phyloP scores from a whole-genome alignment of 768 basidiomycete species.

The Lactarius quietus region DNA sequence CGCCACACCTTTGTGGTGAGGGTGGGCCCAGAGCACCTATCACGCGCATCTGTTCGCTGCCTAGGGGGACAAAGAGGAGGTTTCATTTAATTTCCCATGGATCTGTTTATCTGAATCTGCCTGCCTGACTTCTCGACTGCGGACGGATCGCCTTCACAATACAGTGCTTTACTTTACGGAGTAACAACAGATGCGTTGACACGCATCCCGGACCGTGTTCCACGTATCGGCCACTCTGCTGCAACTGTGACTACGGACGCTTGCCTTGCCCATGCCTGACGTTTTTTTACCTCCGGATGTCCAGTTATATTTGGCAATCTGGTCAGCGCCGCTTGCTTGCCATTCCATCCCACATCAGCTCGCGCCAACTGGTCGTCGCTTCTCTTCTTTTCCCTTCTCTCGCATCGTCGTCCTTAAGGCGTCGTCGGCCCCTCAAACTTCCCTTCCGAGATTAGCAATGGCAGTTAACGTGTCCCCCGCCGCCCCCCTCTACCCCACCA shows the following conservation, averaged over 20 bases:
- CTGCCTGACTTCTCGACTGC: neutral
- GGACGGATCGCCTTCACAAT: neutral
- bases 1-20: neutral
- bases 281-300: slow-evolving; percentile 8
- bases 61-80: neutral
- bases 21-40: slow-evolving; percentile 1
- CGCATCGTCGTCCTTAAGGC: neutral
- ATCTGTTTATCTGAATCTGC: neutral
- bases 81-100: neutral
- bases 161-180: neutral
- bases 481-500: neutral
- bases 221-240: slow-evolving; percentile 6
- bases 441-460: slow-evolving; percentile 1
- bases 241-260: neutral
- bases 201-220: slow-evolving; percentile 1
- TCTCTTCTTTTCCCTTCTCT: slow-evolving; percentile 4
- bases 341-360: slow-evolving; percentile 1
- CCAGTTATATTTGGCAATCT: neutral
- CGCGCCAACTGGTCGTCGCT: neutral
- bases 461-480: neutral
- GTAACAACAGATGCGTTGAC: slow-evolving; percentile 5
- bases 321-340: slow-evolving; percentile 2
- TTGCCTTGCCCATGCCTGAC: neutral
- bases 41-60: neutral
- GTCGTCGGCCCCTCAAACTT: slow-evolving; percentile 1